A percentile compares a stretch with the other conserved stretches of the same genome.
Evolutionary conservation across 371 early-diverging fungal species (phyloP).

Genomic region (Rhizomucor miehei): DNA sequence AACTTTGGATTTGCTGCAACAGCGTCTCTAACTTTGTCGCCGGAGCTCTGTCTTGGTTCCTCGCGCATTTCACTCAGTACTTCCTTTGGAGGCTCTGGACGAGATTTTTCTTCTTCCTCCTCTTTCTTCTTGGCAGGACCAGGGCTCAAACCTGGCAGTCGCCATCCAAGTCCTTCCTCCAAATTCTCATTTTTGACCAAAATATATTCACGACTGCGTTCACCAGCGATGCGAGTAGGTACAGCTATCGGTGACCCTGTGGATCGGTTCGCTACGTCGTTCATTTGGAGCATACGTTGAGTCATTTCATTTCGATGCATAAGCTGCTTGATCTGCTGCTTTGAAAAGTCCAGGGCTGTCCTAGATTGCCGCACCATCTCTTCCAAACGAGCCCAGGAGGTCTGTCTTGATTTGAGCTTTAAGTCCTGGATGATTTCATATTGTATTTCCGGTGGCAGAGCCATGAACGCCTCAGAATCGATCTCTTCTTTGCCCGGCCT

Average conservation of each 20-base stretch:
- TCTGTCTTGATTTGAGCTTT: constrained; percentile 79
- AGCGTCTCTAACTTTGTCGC: constrained; percentile 33
- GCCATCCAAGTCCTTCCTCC: constrained; percentile 68
- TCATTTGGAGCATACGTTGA: constrained; percentile 70
- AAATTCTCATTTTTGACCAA: constrained; percentile 79
- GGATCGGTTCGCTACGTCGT: constrained; percentile 32
- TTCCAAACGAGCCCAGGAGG: constrained; percentile 73
- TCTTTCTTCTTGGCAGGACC: background rate
- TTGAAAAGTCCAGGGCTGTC: constrained; percentile 85
- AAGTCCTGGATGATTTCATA: constrained; percentile 88
- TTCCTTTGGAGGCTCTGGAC: constrained; percentile 2
- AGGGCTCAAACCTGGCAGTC: constrained; percentile 39
- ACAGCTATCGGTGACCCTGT: constrained; percentile 1
- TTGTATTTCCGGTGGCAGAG: constrained; percentile 83
- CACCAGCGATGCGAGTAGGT: constrained; percentile 73
- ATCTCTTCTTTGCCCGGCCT: constrained; percentile 61
- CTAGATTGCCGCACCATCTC: constrained; percentile 66
- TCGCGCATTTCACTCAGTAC: background rate
- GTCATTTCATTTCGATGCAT: constrained; percentile 86
- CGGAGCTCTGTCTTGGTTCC: no score
- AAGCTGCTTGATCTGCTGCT: constrained; percentile 84
- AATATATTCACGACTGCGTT: constrained; percentile 78
- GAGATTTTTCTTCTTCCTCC: background rate
- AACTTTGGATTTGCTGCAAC: constrained; percentile 30
- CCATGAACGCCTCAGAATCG: constrained; percentile 74